Evolutionary conservation across 108 stramenopile genomes (phyloP).

Genomic region (Discostella pseudostelligera): DNA sequence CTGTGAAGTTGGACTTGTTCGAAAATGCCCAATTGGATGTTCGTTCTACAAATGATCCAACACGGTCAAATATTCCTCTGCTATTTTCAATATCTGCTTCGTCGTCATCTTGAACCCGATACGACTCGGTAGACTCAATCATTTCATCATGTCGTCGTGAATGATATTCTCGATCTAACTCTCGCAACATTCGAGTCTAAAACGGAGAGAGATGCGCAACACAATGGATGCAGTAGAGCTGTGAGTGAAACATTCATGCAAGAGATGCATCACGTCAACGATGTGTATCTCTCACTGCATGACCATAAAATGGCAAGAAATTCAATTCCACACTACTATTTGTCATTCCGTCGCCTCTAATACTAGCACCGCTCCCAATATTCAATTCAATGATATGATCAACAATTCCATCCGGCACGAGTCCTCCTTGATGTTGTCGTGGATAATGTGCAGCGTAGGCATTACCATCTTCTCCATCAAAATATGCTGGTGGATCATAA

Average conservation of each 20-base stretch:
- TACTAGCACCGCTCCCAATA: constrained; percentile 19
- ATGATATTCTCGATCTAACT: constrained; percentile 47
- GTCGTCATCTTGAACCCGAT: constrained; percentile 20
- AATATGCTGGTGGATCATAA: constrained; percentile 12
- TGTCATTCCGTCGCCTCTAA: constrained; percentile 6
- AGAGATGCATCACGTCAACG: neutral
- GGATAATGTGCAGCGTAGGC: constrained; percentile 26
- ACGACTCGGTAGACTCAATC: constrained; percentile 26
- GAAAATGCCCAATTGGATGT: constrained; percentile 41
- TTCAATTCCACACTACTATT: constrained; percentile 27
- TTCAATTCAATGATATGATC: constrained; percentile 56
- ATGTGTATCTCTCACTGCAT: constrained; percentile 5
- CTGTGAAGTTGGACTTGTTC: constrained; percentile 17
- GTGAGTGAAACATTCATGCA: neutral
- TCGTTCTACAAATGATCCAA: constrained; percentile 39
- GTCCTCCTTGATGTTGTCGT: constrained; percentile 41
- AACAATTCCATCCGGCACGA: constrained; percentile 50
- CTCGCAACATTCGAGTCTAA: constrained; percentile 30
- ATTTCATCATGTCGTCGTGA: constrained; percentile 27
- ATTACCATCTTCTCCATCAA: constrained; percentile 5
- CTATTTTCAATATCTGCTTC: neutral
- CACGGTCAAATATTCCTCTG: constrained; percentile 35
- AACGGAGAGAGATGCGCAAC: neutral
- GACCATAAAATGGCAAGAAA: constrained; percentile 57
- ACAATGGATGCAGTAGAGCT: too few species aligned